phyloP scores from a whole-genome alignment of 192 early-diverging fungal species.

The Backusella mclennaniae region DNA sequence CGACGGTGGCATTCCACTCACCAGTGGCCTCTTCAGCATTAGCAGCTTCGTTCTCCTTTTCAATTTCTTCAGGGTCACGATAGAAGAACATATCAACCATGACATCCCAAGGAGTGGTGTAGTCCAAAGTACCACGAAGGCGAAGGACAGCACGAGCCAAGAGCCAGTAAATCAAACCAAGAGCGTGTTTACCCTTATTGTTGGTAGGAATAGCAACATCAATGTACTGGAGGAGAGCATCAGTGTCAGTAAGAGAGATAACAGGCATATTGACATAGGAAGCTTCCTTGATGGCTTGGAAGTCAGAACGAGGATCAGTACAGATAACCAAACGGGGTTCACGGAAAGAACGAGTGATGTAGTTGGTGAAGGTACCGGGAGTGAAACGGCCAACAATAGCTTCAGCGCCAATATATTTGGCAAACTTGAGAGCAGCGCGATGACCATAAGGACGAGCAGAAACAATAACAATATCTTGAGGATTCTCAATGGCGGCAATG shows the following conservation, averaged over 20 bases:
- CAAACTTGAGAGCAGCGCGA: constrained; percentile 98
- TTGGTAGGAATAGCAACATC: constrained; percentile 99
- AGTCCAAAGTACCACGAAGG: constrained; percentile 87
- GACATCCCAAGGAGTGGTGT: constrained; percentile 86
- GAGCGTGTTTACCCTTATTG: constrained; percentile 98
- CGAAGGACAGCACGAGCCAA: constrained; percentile 98
- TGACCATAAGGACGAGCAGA: constrained; percentile 96
- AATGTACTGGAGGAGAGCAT: constrained; percentile 90
- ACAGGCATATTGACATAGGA: constrained; percentile 99
- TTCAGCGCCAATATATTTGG: constrained; percentile 95
- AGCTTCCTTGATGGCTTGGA: constrained; percentile 98
- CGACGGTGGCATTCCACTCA: constrained; percentile 35
- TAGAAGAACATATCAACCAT: constrained; percentile 99
- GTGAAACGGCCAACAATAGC: constrained; percentile 99
- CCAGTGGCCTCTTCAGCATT: constrained; percentile 14
- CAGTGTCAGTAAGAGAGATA: constrained; percentile 97
- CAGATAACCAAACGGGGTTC: constrained; percentile 98
- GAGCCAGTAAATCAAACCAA: constrained; percentile 95
- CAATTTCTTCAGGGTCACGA: constrained; percentile 94
- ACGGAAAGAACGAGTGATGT: constrained; percentile 99
- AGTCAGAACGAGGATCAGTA: constrained; percentile 96
- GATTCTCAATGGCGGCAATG: constrained; percentile 98
- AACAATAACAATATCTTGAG: constrained; percentile 94
- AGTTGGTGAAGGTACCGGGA: constrained; percentile 99
- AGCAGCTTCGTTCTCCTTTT: constrained; percentile 84